A percentile compares a stretch with the other conserved stretches of the same genome.
These are phyloP conservation scores for Penicillium manginii DNA, from an alignment of 495 filamentous ascomycete genomes.

Conservation along the genomic window DNA sequence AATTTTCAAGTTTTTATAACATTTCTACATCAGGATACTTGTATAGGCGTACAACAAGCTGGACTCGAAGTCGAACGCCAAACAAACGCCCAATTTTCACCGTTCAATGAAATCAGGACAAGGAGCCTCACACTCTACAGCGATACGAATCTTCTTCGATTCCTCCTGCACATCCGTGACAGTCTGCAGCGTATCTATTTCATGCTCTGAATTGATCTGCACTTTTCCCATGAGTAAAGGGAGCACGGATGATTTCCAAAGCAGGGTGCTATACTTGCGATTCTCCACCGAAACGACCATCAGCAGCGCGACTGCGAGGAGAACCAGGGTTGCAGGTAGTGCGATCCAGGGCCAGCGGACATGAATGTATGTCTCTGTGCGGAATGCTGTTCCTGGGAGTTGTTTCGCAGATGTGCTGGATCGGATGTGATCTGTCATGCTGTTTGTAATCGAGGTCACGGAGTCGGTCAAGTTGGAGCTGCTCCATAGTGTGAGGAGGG, in stretches of 20 bases:
- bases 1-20: too few relatives aligned
- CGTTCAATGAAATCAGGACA: not conserved
- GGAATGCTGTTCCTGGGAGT: not conserved
- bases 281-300: not conserved
- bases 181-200: not conserved
- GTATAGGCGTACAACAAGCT: not conserved
- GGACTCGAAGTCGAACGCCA: not conserved
- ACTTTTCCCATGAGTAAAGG: not conserved
- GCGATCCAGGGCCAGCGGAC: not conserved
- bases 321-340: not conserved
- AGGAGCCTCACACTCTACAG: not conserved
- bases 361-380: not conserved
- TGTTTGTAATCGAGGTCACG: not conserved
- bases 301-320: not conserved
- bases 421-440: not conserved
- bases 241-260: not conserved
- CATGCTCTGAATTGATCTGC: not conserved
- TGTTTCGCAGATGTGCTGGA: not conserved
- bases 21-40: too few relatives aligned
- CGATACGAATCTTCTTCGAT: not conserved
- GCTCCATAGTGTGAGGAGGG: not conserved
- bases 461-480: not conserved
- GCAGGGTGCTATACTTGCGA: not conserved
- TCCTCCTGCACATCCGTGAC: not conserved
- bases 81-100: not conserved